Percentiles rank a stretch among this genome's conserved stretches.
phyloP scores from a whole-genome alignment of 163 green algal species.

The Chlorella variabilis region DNA sequence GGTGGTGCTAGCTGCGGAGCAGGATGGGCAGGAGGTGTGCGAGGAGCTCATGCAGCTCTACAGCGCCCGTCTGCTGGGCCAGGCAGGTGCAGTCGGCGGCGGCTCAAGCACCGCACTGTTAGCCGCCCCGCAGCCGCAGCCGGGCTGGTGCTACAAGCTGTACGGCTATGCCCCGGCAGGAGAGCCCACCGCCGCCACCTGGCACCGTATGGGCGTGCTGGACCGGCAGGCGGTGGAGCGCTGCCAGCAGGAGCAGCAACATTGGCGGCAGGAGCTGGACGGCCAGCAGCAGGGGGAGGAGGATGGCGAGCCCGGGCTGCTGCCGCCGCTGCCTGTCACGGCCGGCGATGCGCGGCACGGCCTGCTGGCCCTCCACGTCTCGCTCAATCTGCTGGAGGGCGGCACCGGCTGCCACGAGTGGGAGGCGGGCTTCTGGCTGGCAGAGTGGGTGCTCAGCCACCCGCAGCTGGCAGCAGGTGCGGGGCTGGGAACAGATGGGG shows the following conservation, averaged over 20 bases:
- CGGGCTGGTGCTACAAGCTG: constrained; percentile 37
- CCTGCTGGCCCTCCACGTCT: constrained; percentile 62
- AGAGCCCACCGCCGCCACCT: neutral
- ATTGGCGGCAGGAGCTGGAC: neutral
- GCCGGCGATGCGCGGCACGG: constrained; percentile 17
- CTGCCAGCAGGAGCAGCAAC: neutral
- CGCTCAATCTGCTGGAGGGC: constrained; percentile 74
- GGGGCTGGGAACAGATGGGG: no score
- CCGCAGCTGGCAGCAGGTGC: constrained; percentile 28
- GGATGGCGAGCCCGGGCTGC: neutral
- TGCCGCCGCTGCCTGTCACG: neutral
- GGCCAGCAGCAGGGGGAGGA: neutral
- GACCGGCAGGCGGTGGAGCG: neutral
- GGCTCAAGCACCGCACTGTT: neutral
- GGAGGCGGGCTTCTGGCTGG: constrained; percentile 78
- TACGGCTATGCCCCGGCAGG: constrained; percentile 6
- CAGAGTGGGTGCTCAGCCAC: constrained; percentile 69
- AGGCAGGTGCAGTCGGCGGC: neutral
- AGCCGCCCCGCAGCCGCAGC: neutral
- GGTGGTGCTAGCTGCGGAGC: constrained; percentile 36
- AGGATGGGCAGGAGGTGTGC: constrained; percentile 10
- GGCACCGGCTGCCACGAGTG: constrained; percentile 82
- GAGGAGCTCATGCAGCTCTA: constrained; percentile 37
- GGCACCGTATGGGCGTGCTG: neutral
- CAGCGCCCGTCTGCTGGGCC: constrained; percentile 16